phyloP scores from a whole-genome alignment of 805 yeast genomes.

The Scheffersomyces amazonensis region DNA sequence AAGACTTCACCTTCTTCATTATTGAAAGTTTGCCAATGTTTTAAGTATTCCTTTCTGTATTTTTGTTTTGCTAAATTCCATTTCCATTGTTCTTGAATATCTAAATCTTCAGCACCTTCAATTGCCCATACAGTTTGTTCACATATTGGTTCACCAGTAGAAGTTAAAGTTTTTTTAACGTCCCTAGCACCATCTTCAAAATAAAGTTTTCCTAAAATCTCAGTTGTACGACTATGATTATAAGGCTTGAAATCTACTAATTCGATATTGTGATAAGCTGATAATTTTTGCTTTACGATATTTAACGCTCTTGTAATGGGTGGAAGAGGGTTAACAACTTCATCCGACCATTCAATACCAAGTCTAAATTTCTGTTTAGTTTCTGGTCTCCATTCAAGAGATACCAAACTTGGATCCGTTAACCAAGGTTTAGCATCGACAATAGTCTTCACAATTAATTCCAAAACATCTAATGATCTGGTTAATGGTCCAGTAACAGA shows the following conservation, averaged over 20 bases:
- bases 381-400: constrained; percentile 47
- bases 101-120: constrained; percentile 7
- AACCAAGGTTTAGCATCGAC: constrained; percentile 53
- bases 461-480: constrained; percentile 32
- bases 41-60: constrained; percentile 14
- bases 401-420: constrained; percentile 40
- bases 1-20: constrained; percentile 5
- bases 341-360: constrained; percentile 10
- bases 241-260: constrained; percentile 10
- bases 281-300: constrained; percentile 2
- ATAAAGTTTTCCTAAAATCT: constrained; percentile 8
- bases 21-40: constrained; percentile 9
- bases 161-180: constrained; percentile 7
- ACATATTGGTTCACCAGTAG: constrained; percentile 11
- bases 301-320: constrained; percentile 13
- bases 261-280: constrained; percentile 5
- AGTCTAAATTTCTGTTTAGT: constrained; percentile 5
- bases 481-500: constrained; percentile 38
- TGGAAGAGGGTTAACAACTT: constrained; percentile 15
- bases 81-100: constrained; percentile 12
- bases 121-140: constrained; percentile 13
- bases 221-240: constrained; percentile 8
- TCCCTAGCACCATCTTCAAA: constrained; percentile 18
- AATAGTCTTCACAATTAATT: constrained; percentile 45
- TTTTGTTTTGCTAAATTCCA: constrained; percentile 14